Evolutionary conservation across 2,329 filamentous ascomycete species (phyloP), one percentile per base, ranked within the genome.

Genomic region (Paradendryphiella salina): DNA sequence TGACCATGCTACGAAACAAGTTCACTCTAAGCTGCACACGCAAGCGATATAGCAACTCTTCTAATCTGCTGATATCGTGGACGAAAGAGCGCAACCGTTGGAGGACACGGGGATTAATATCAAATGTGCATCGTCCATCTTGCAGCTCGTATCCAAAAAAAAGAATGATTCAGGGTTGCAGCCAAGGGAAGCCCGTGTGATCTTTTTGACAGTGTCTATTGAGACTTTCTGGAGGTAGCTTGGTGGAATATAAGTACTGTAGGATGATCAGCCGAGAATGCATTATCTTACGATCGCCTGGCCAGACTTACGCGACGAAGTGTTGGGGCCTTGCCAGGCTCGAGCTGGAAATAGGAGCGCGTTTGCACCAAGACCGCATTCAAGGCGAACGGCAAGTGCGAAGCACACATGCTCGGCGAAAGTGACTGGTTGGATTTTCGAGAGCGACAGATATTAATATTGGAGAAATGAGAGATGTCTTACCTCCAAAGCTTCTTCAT

Each of bases 141-240:
- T 21, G 23, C 35, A 54, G 50, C 46, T 67, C 52, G 21, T 55
- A 67, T 0, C 45, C 42, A 23, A 70, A 60, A 70, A 60, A 58
- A 71, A 70, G 62, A 61, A 72, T 0, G 65, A 66, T 9, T 66
- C 49, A 1, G 37, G 29, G 2, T 47, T 31, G 35, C 46, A 53
- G 28, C 68, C 66, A 32, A 65, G 70, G 0, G 69, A 64, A 5
- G 56, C 69, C 52, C 61, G 66, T 2, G 48, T 46, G 6, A 72
- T 53, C 40, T 54, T 63, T 31, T 49, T 59, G 32, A 65, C 36
- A 2, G 26, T 10, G 1, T 44, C 52, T 2, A 5, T 13, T 5
- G 38, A 14, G 7, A 67, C n/a, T 15, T 55, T 43, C 0, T 14
- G 13, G 8, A 60, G 26, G 2, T 67, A 17, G 10, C 40, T 26